Evolutionary conservation across 176 grass and related monocot genomes (phyloP).

Genomic region (Otatea glauca): DNA sequence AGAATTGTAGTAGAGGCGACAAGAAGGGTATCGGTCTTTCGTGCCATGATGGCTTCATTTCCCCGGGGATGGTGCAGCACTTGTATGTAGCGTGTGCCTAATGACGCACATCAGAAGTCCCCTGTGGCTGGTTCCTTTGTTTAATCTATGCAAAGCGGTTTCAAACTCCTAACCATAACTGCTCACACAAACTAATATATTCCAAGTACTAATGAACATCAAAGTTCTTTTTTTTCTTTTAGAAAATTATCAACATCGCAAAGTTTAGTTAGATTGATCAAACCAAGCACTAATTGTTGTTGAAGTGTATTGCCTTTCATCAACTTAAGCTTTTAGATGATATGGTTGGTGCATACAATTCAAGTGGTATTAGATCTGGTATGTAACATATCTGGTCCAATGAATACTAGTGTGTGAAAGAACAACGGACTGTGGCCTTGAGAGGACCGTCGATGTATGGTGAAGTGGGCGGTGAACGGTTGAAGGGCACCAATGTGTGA

Average conservation of each 20-base stretch:
- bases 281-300: neutral
- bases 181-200: neutral
- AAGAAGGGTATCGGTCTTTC: neutral
- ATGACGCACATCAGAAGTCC: neutral
- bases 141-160: neutral
- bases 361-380: no score
- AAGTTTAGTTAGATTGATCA: neutral
- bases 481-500: no score
- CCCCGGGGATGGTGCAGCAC: neutral
- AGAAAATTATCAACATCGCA: neutral
- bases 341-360: no score
- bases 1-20: neutral
- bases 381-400: no score
- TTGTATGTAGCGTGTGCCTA: neutral
- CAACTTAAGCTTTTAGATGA: no score
- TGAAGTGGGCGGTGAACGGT: no score
- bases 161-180: neutral
- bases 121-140: neutral
- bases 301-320: no score
- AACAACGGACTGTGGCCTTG: no score
- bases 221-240: neutral
- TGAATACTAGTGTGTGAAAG: no score
- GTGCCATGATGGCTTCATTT: neutral
- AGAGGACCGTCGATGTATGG: no score
- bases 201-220: constrained; percentile 23